A percentile compares a stretch with the other conserved stretches of the same genome.
Conservation (phyloP, 179 eudicot species). For the Beta macrorhiza region DNA sequence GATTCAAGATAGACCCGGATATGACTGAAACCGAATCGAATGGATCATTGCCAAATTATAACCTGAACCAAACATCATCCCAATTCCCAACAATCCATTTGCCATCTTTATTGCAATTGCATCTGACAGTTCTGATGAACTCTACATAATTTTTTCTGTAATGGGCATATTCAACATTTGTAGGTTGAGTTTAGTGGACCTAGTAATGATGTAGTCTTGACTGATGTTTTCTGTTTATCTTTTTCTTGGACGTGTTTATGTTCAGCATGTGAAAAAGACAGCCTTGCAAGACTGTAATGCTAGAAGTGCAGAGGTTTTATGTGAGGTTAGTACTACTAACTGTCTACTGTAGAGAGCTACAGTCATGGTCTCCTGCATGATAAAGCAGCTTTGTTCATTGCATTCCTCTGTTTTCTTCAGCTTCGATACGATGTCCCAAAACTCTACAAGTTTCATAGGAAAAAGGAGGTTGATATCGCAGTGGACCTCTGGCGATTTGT, state of each 20-base stretch:
- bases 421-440: constrained; percentile 83
- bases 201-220: not conserved
- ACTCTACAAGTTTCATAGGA: constrained; percentile 92
- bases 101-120: not conserved
- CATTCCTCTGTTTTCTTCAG: constrained; percentile 30
- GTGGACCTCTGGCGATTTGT: constrained; percentile 98
- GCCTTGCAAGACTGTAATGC: constrained; percentile 72
- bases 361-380: not conserved
- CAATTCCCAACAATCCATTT: not conserved
- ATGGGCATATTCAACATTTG: not conserved
- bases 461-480: constrained; percentile 90
- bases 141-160: not conserved
- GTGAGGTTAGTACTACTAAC: constrained; percentile 56
- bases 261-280: constrained; percentile 67
- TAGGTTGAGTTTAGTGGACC: not conserved
- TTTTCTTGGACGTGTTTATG: constrained; percentile 1
- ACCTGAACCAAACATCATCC: not conserved
- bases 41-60: not conserved
- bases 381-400: not conserved
- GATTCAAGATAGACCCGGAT: no score
- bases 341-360: not conserved
- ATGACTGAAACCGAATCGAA: not conserved
- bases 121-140: not conserved
- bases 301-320: constrained; percentile 78
- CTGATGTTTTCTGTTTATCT: not conserved